A percentile compares a stretch with the other conserved stretches of the same genome.
These are phyloP conservation scores for Leccinum longicurvipes DNA, from an alignment of 768 basidiomycete genomes.

Conservation along the genomic window DNA sequence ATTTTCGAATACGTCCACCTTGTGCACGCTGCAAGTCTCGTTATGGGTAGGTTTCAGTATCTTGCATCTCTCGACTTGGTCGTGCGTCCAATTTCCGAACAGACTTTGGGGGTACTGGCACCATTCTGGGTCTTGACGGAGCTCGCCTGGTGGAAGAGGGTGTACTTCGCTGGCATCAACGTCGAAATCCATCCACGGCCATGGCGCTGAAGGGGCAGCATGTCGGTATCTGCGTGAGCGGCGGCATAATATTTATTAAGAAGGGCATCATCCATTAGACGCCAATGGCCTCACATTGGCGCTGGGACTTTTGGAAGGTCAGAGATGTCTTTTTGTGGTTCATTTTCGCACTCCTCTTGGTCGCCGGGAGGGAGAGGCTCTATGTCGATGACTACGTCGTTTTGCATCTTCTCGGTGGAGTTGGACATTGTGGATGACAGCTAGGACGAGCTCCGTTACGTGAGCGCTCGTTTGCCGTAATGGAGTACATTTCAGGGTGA, in stretches of 20 bases:
- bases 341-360: slow-evolving; percentile 6
- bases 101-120: slow-evolving; percentile 28
- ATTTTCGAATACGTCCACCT: slow-evolving; percentile 19
- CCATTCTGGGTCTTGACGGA: slow-evolving; percentile 19
- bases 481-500: too few species aligned
- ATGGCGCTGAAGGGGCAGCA: slow-evolving; percentile 40
- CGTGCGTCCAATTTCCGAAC: slow-evolving; percentile 36
- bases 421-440: neutral
- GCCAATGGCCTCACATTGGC: slow-evolving; percentile 20
- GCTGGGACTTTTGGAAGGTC: slow-evolving; percentile 22
- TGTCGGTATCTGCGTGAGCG: slow-evolving; percentile 31
- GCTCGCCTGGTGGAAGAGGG: slow-evolving; percentile 13
- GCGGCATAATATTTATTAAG: neutral
- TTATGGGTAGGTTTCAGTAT: slow-evolving; percentile 16
- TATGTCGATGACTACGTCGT: slow-evolving; percentile 3
- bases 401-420: slow-evolving; percentile 13
- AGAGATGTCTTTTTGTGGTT: slow-evolving; percentile 8
- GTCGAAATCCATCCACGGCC: slow-evolving; percentile 42
- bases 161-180: slow-evolving; percentile 19
- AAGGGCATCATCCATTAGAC: neutral
- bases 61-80: slow-evolving; percentile 29
- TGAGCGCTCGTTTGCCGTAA: slow-evolving; percentile 9
- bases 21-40: slow-evolving; percentile 20
- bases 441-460: neutral
- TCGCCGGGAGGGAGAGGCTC: neutral